Base-by-base conservation (phyloP, 2,329 filamentous ascomycete genomes). In the Penicillium digitatum region DNA sequence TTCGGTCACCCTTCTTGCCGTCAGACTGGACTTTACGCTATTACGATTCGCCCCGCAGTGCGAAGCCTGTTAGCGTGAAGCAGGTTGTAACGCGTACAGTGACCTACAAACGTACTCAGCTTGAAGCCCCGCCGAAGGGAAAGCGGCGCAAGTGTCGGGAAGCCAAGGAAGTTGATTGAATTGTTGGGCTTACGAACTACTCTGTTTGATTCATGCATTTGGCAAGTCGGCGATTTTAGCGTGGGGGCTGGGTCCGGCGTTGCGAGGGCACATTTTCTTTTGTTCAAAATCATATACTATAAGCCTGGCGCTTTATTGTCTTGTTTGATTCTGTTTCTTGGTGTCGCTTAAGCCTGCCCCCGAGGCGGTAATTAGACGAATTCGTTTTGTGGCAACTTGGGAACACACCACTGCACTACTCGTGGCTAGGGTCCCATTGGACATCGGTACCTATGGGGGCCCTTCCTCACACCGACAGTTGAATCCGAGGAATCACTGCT, bases 11-110 rank as follows among this genome's bases (percentile, higher is more conserved):
- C 0, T 94, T 89, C 68, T 90, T 89, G 10, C 87, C 88, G 9
- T 89, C 88, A 60, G 89, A 94, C 69, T 92, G 88, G 89, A 87
- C 88, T 55, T 76, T 85, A 8, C 76, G 83, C 49, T 86, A 84
- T 65, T 80, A 83, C 56, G 87, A 87, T 51, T 73, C 76, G 50
- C 74, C 81, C n/a, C 78, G 82, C 38, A 82, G 81, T 62, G 85
- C 85, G 54, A 83, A 86, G 57, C 82, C 77, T 16, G 82, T 87
- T 52, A 85, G 81, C 68, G 90, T 96, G 55, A 82, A 90, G 52
- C 90, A 96, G 72, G 90, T 96, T 6, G 89, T 96, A 50, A 96
- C 92, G n/a, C 83, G 91, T 63, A 96, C 91, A 14, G 89, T 96
- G 57, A 96, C 90, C 38, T 96, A 95, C 74, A 95, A 89, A 65